Evolutionary conservation across 768 basidiomycete genomes (phyloP).

Genomic region (Termitomyces sp.): DNA sequence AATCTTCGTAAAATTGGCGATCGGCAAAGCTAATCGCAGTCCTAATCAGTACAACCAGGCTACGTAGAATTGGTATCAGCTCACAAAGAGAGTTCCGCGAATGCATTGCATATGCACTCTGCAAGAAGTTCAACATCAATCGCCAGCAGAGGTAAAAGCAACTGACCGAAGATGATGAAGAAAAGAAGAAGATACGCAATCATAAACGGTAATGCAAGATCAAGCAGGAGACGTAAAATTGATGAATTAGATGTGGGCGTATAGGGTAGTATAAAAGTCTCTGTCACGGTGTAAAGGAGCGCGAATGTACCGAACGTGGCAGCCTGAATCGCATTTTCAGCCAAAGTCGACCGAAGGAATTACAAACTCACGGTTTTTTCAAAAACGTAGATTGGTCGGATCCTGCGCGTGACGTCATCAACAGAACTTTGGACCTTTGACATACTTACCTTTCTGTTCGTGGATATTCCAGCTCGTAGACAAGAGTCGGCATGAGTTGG

Average conservation of each 20-base stretch:
- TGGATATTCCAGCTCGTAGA: constrained; percentile 96
- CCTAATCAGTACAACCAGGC: not conserved
- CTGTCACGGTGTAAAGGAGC: constrained; percentile 88
- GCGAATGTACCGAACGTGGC: constrained; percentile 97
- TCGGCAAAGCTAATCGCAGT: constrained; percentile 75
- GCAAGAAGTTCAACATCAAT: not conserved
- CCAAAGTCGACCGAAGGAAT: constrained; percentile 16
- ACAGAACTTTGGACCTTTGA: not conserved
- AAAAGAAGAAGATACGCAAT: constrained; percentile 84
- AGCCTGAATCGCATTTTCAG: constrained; percentile 42
- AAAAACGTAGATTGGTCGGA: constrained; percentile 76
- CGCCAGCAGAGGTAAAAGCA: not conserved
- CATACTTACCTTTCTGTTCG: constrained; percentile 67
- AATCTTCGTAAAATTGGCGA: constrained; percentile 95
- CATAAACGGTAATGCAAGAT: constrained; percentile 92
- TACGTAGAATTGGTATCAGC: constrained; percentile 18
- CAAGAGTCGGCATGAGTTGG: constrained; percentile 84
- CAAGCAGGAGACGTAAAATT: constrained; percentile 70
- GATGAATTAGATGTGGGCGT: constrained; percentile 64
- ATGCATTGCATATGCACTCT: constrained; percentile 97
- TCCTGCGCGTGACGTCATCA: constrained; percentile 27
- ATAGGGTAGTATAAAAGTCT: constrained; percentile 88
- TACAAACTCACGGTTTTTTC: constrained; percentile 56
- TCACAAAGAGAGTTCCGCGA: constrained; percentile 88
- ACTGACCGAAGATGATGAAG: constrained; percentile 76